phyloP scores from a whole-genome alignment of 495 filamentous ascomycete genomes.

The Chaetomium tenue region DNA sequence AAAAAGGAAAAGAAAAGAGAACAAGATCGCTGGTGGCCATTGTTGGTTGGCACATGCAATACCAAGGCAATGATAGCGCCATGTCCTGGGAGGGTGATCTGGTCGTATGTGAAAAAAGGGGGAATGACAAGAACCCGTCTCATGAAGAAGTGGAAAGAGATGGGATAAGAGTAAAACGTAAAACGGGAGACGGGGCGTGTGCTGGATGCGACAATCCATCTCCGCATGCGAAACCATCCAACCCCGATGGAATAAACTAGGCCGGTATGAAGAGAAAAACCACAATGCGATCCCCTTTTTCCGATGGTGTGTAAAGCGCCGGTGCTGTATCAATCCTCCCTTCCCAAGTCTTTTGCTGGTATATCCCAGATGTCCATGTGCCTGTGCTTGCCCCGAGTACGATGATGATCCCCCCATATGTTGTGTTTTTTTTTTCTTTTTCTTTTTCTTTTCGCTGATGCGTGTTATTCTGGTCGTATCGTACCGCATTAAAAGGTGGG shows the following conservation, averaged over 20 bases:
- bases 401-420: slow-evolving; percentile 5
- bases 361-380: slow-evolving; percentile 1
- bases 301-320: slow-evolving; percentile 12
- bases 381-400: slow-evolving; percentile 3
- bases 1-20: slow-evolving; percentile 5
- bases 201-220: not conserved
- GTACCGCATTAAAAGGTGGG: not conserved
- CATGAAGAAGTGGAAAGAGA: not conserved
- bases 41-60: not conserved
- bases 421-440: slow-evolving; percentile 2
- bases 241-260: slow-evolving; percentile 3
- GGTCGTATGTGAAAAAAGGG: not conserved
- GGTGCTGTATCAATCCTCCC: slow-evolving; percentile 18
- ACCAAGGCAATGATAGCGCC: not conserved
- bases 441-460: not conserved
- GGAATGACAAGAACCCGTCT: not conserved
- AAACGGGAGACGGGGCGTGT: not conserved
- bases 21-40: not conserved
- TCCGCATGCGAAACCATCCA: slow-evolving; percentile 14
- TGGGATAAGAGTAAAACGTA: not conserved
- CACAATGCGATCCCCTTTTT: slow-evolving; percentile 15
- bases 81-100: not conserved
- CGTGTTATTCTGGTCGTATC: slow-evolving; percentile 4
- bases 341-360: slow-evolving; percentile 9
- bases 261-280: not conserved